phyloP scores from a whole-genome alignment of 805 yeast genomes.

The Candida insectalens region DNA sequence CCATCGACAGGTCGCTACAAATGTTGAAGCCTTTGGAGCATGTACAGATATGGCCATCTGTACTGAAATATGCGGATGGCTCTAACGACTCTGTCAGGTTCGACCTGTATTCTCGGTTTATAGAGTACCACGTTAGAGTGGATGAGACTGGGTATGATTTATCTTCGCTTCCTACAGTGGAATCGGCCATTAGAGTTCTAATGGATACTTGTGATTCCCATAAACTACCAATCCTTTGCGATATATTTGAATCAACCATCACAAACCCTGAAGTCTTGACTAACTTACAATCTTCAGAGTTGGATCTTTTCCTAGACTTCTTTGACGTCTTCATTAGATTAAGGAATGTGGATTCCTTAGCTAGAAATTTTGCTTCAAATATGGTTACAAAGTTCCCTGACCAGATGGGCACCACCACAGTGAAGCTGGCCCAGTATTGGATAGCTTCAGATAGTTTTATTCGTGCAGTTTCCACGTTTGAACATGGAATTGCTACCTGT shows the following conservation, averaged over 20 bases:
- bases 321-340: constrained; percentile 28
- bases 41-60: constrained; percentile 44
- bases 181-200: no score
- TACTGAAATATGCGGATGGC: constrained; percentile 37
- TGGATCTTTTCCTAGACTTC: constrained; percentile 38
- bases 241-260: no score
- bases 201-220: no score
- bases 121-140: no score
- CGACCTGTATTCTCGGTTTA: no score
- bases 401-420: constrained; percentile 41
- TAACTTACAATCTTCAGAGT: no score
- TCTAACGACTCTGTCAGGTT: no score
- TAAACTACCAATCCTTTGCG: no score
- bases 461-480: constrained; percentile 34
- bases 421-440: constrained; percentile 39
- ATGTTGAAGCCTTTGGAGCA: constrained; percentile 44
- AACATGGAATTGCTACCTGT: constrained; percentile 36
- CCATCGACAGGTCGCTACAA: constrained; percentile 39
- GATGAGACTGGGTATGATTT: no score
- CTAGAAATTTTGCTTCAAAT: no score
- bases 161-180: no score
- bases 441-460: constrained; percentile 27
- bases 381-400: constrained; percentile 44
- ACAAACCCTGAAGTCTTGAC: no score
- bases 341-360: not conserved